Evolutionary conservation across 345 rosid genomes (phyloP).

Genomic region (Raphanus sativus): DNA sequence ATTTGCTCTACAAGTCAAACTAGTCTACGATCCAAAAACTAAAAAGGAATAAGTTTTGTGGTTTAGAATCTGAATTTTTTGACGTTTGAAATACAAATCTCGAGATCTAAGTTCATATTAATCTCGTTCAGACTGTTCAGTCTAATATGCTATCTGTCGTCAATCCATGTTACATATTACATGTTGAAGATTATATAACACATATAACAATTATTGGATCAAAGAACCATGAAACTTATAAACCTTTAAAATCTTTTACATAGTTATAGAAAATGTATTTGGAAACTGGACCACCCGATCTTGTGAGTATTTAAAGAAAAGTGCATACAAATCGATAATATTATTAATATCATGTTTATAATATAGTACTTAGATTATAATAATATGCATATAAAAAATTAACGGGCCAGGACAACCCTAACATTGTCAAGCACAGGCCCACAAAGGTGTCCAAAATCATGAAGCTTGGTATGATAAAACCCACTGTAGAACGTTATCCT

Average conservation of each 20-base stretch:
- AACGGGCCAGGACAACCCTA: conserved; percentile 36
- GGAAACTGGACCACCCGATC: not conserved
- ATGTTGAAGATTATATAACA: not conserved
- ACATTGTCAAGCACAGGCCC: conserved; percentile 87
- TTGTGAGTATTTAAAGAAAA: not conserved
- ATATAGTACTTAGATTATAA: not conserved
- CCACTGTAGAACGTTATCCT: conserved; percentile 73
- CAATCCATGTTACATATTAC: not conserved
- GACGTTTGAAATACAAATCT: too few relatives aligned
- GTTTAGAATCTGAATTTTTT: too few relatives aligned
- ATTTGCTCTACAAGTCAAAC: conserved; percentile 30
- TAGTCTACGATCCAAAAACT: too few relatives aligned
- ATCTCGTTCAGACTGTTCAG: too few relatives aligned
- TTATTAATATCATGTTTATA: not conserved
- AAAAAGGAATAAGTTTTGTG: too few relatives aligned
- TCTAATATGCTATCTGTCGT: not conserved
- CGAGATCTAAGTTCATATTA: too few relatives aligned
- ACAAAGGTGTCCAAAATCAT: conserved; percentile 77
- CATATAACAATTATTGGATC: not conserved
- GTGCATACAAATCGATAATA: not conserved
- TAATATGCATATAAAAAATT: not conserved
- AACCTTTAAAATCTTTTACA: not conserved
- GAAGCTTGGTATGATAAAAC: conserved; percentile 66
- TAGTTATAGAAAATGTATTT: not conserved
- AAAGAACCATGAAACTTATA: not conserved